Percentiles rank a stretch among this genome's conserved stretches.
These are phyloP conservation scores for Apiotrichum gamsii DNA, from an alignment of 1,284 basidiomycete species.

Conservation along the genomic window DNA sequence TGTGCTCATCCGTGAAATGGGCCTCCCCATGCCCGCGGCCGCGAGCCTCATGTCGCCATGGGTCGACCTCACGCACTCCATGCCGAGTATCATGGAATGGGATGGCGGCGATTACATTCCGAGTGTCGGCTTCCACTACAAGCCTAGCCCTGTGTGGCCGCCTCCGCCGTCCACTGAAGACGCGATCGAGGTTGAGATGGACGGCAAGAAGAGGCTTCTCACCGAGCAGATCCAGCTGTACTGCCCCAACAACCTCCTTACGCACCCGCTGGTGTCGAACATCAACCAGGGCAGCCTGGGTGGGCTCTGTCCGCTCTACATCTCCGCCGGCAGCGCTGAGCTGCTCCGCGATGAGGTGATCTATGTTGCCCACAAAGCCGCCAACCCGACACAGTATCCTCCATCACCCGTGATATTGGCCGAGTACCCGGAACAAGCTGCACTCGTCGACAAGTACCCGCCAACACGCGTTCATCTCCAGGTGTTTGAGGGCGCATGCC, in stretches of 20 bases:
- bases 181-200: constrained; percentile 33
- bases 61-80: constrained; percentile 91
- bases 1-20: constrained; percentile 78
- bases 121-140: constrained; percentile 43
- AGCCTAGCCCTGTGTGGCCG: constrained; percentile 45
- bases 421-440: constrained; percentile 44
- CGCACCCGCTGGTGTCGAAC: constrained; percentile 51
- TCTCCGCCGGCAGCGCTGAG: constrained; percentile 49
- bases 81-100: constrained; percentile 63
- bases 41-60: constrained; percentile 79
- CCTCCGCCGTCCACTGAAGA: constrained; percentile 34
- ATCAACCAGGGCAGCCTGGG: constrained; percentile 51
- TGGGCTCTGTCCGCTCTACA: constrained; percentile 51
- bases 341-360: constrained; percentile 48
- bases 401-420: constrained; percentile 42
- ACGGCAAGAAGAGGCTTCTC: constrained; percentile 28
- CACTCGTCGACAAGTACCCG: constrained; percentile 42
- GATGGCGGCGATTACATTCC: constrained; percentile 44
- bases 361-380: constrained; percentile 51
- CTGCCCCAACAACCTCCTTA: constrained; percentile 50
- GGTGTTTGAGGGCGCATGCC: constrained; percentile 46
- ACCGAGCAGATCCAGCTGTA: constrained; percentile 52
- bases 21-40: constrained; percentile 75
- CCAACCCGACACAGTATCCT: constrained; percentile 46
- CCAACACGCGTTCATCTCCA: constrained; percentile 52